These are phyloP conservation scores for Parietaria judaica DNA, from an alignment of 306 rosid genomes.

Conservation along the genomic window DNA sequence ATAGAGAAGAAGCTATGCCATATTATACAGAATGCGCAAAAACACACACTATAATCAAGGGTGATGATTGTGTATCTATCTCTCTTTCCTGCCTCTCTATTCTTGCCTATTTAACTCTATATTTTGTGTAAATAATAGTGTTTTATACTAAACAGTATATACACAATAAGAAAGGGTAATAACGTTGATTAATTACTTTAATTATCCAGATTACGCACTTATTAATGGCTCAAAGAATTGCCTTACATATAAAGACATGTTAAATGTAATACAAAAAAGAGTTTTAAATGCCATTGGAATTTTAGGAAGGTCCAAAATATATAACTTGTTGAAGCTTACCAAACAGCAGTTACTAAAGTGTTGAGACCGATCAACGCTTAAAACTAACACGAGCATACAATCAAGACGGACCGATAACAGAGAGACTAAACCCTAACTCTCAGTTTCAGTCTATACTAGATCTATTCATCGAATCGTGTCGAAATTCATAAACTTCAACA, in stretches of 20 bases:
- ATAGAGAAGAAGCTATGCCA: slow-evolving; percentile 3
- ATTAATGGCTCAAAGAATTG: slow-evolving; percentile 7
- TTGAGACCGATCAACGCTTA: slow-evolving; percentile 1
- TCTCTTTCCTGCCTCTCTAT: slow-evolving; percentile 9
- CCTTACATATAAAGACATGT: slow-evolving; percentile 1
- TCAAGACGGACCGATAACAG: slow-evolving; percentile 1
- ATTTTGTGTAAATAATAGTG: neutral
- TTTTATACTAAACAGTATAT: slow-evolving; percentile 10
- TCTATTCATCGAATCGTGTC: no score
- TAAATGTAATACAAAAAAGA: slow-evolving; percentile 6
- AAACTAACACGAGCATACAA: neutral
- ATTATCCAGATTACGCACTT: slow-evolving; percentile 14
- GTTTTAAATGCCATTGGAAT: slow-evolving; percentile 10
- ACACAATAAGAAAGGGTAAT: slow-evolving; percentile 5
- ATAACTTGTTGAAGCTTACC: neutral
- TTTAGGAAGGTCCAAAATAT: slow-evolving; percentile 7
- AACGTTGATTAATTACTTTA: slow-evolving; percentile 6
- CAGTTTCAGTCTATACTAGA: no score
- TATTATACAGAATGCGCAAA: neutral
- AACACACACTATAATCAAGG: neutral
- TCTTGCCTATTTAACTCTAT: slow-evolving; percentile 11
- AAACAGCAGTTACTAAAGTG: slow-evolving; percentile 3
- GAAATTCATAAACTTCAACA: no score
- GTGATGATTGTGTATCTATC: neutral
- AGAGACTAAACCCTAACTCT: neutral